Evolutionary conservation across 2,329 filamentous ascomycete genomes (phyloP), one percentile per base, ranked within the genome.

Genomic region (Sporothrix euskadiensis): DNA sequence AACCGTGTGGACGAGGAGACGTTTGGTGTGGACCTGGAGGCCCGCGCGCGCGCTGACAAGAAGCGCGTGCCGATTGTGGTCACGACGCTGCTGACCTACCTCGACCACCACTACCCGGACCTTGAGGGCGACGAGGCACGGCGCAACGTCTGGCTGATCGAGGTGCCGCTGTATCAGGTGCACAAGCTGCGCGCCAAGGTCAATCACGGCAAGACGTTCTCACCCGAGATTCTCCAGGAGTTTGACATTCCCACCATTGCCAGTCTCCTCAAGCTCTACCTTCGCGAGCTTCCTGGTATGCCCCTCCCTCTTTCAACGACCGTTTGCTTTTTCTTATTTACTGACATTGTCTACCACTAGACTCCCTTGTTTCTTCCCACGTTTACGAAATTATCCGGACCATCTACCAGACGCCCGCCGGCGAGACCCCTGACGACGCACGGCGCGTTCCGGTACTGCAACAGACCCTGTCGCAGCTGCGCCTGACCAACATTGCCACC

Each of bases 351-450:
- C 39, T 22, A 8, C 4, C 22, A 12, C 19, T 77, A 96, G 96
- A 99, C 83, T 98, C 96, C n/a, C 88, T 99, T 75, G 95, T 99
- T 75, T 98, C 96, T 73, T 97, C 94, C 56, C 95, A 98, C 81
- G 94, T 99, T 74, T 99, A 99, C 82, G 97, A 99, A 84, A 98
- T 99, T 80, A 91, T 99, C 80, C 94, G 97, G 83, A 98, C 94
- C 1, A 97, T 99, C 76, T 99, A 99, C 84, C 91, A 90, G 65
- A 94, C 92, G 16, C 91, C 94, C 14, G 87, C 92, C 65, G 88
- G 92, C 57, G 93, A 97, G 73, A 88, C 89, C 19, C 90, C 90
- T 3, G 93, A 97, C 78, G 76, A 75, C 30, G 87, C 90, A 70
- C 90, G 93, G 14, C 92, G 96, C 71, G 88, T 99, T 76, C 92